A percentile compares a stretch with the other conserved stretches of the same genome.
Evolutionary conservation across 805 yeast species (phyloP).

Genomic region (Starmerella kuoi): DNA sequence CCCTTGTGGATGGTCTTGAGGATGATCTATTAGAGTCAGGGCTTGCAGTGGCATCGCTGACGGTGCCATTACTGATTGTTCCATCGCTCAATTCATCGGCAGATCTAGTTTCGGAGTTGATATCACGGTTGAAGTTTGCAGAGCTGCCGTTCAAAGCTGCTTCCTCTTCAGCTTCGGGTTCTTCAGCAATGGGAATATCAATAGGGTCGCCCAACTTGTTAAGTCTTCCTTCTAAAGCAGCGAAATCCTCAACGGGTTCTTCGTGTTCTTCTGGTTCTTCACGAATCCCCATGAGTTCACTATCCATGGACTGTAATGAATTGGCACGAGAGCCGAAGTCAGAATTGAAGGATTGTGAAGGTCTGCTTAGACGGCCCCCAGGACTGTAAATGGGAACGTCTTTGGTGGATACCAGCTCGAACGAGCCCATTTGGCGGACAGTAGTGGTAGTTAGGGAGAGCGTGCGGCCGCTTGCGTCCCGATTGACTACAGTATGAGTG

Average conservation of each 20-base stretch:
- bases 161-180: conserved; percentile 8
- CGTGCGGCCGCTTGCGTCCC: conserved; percentile 27
- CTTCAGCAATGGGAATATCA: conserved; percentile 15
- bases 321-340: conserved; percentile 7
- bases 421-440: conserved; percentile 29
- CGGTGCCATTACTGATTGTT: not conserved
- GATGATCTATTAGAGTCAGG: conserved; percentile 1
- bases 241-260: conserved; percentile 3
- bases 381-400: conserved; percentile 20
- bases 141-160: not conserved
- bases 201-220: conserved; percentile 2
- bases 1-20: not conserved
- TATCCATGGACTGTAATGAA: conserved; percentile 17
- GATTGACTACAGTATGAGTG: conserved; percentile 23
- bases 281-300: conserved; percentile 19
- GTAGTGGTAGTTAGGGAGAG: conserved; percentile 31
- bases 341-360: conserved; percentile 1
- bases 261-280: conserved; percentile 18
- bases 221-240: conserved; percentile 5
- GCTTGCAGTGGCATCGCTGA: conserved; percentile 10
- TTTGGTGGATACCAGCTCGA: conserved; percentile 28
- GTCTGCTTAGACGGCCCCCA: conserved; percentile 7
- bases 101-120: not conserved
- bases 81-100: not conserved
- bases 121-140: not conserved